Base-by-base conservation (phyloP, 495 filamentous ascomycete genomes). In the Astrocystis sublimbata region DNA sequence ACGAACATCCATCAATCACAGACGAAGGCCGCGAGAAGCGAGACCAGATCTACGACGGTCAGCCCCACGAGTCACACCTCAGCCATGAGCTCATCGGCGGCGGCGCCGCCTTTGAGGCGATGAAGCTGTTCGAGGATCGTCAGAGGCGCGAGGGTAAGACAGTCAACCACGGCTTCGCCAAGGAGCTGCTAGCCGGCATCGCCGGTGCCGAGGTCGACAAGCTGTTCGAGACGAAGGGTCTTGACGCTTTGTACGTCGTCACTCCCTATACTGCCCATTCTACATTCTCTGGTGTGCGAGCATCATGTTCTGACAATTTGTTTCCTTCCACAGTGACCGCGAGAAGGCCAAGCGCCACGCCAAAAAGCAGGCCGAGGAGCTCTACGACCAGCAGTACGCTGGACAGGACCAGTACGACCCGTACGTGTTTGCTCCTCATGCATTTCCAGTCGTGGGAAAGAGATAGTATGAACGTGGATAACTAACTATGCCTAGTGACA, bases 101-200 rank as follows among this genome's bases (percentile, higher is more conserved):
- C 50, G 91, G 85, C 47, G 90, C 89, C 50, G 86, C 89, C 61
- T 92, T 93, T 69, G 89, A 85, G 64, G 90, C 83, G 60, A 88
- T 94, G 83, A 91, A 92, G 81, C 76, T 85, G 15, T 93, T 86
- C 72, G 90, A 93, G 75, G 86, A 92, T 73, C 78, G 86, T 60
- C 86, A 91, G 77, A 87, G 88, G 71, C 80, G 78, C 58, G 79
- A 92, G 76, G 89, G 88, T 88, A 86, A 90, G 77, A 62, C 79
- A 1, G 86, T 91, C 64, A 81, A 78, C 66, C 91, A 93, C 78
- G 78, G 76, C 38, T 86, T 91, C 69, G 91, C 91, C 73, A 93
- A 93, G 80, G 90, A 92, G 75, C 69, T 87, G 36, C 78, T 93
- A 19, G 87, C 81, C 45, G 90, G 86, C 64, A 70, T 92, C 49